These are phyloP conservation scores for Podospora comata DNA, from an alignment of 495 filamentous ascomycete genomes.

Conservation along the genomic window DNA sequence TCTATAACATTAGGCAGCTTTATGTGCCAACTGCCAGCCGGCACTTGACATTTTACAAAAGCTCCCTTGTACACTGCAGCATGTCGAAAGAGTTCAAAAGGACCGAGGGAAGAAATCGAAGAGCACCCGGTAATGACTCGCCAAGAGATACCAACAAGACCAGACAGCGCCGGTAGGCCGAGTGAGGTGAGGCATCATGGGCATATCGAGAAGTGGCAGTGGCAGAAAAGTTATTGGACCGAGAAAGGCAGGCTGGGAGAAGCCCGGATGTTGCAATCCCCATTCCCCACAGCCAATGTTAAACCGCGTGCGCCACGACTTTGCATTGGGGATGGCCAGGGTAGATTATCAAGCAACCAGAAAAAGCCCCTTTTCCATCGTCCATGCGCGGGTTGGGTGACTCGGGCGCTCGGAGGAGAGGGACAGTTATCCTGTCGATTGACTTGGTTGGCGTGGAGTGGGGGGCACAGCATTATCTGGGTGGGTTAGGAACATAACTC, in stretches of 20 bases:
- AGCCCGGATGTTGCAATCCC: conserved; percentile 8
- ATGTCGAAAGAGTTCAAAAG: too few species aligned
- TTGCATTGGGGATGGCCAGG: conserved; percentile 6
- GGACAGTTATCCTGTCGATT: too few species aligned
- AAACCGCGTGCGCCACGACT: conserved; percentile 7
- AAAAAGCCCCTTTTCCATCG: conserved; percentile 3
- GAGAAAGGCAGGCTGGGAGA: conserved; percentile 2
- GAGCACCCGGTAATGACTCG: not conserved
- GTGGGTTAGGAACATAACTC: not conserved
- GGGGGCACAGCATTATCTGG: not conserved
- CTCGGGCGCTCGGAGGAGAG: not conserved
- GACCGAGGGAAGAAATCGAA: not conserved
- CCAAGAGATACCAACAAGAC: not conserved
- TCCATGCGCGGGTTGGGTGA: not conserved
- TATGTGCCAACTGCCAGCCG: not conserved
- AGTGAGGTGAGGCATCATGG: not conserved
- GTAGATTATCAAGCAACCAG: conserved; percentile 5
- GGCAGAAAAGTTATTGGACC: not conserved
- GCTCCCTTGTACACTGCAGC: too few species aligned
- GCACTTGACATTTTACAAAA: not conserved
- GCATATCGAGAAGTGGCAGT: not conserved
- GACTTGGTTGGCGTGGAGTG: too few species aligned
- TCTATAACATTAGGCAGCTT: not conserved
- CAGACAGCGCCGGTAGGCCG: too few species aligned
- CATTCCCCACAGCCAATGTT: not conserved